A percentile compares a stretch with the other conserved stretches of the same genome.
Conservation (phyloP, 768 basidiomycete species). For the Daedaleopsis nitida region DNA sequence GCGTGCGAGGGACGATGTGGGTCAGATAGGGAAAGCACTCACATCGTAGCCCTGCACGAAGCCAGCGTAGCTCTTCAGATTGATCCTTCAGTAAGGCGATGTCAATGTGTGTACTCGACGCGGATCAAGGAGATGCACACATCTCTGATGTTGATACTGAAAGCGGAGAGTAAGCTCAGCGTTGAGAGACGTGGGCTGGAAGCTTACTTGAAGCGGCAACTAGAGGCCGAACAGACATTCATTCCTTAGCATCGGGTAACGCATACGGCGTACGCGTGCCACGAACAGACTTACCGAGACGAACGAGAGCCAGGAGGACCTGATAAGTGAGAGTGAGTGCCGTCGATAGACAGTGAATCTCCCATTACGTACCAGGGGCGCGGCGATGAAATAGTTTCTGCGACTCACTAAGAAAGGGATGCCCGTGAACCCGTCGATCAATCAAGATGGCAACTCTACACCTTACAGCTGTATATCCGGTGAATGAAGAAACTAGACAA, state of each 20-base stretch:
- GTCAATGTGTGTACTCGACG: not conserved
- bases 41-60: conserved; percentile 12
- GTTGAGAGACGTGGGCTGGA: not conserved
- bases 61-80: conserved; percentile 7
- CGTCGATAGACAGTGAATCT: no score
- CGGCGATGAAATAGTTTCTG: conserved; percentile 19
- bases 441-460: not conserved
- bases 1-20: not conserved
- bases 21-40: not conserved
- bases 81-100: conserved; percentile 1
- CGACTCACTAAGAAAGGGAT: conserved; percentile 17
- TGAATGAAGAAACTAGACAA: conserved; percentile 22
- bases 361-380: conserved; percentile 12
- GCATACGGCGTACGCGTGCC: no score
- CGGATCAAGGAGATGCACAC: not conserved
- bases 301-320: conserved; percentile 14
- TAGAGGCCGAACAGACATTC: not conserved
- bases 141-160: conserved; percentile 4
- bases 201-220: conserved; percentile 3
- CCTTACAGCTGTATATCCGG: conserved; percentile 23
- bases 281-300: conserved; percentile 1
- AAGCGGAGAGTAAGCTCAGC: not conserved
- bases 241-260: not conserved
- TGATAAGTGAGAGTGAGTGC: not conserved
- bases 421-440: not conserved